phyloP scores from a whole-genome alignment of 805 yeast species.

The Teunomyces barrocoloradensis region DNA sequence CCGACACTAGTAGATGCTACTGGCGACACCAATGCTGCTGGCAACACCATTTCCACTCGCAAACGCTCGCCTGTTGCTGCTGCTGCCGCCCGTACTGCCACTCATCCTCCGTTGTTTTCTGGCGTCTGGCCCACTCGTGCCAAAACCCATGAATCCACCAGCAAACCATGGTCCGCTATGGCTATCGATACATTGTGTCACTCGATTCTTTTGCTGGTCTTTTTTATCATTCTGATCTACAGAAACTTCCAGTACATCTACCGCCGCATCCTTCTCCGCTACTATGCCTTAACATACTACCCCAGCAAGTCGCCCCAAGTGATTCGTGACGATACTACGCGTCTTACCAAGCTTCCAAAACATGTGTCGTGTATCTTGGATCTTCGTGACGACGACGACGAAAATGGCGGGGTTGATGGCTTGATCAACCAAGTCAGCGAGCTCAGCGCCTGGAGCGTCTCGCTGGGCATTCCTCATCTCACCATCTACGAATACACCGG shows the following conservation, averaged over 20 bases:
- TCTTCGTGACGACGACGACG: constrained; percentile 72
- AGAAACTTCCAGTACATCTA: constrained; percentile 52
- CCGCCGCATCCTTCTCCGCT: constrained; percentile 53
- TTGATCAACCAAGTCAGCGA: constrained; percentile 75
- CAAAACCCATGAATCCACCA: too few species aligned
- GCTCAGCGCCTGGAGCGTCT: constrained; percentile 80
- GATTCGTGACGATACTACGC: constrained; percentile 77
- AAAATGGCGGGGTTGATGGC: constrained; percentile 87
- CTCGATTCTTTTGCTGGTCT: constrained; percentile 48
- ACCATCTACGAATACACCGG: constrained; percentile 82
- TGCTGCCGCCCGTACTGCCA: neutral
- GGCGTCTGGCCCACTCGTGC: neutral
- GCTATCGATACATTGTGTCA: constrained; percentile 23
- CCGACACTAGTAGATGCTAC: constrained; percentile 1
- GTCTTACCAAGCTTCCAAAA: constrained; percentile 72
- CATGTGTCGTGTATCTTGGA: constrained; percentile 74
- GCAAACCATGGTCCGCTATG: neutral
- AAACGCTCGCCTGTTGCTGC: neutral
- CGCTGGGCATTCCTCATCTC: constrained; percentile 75
- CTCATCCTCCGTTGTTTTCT: neutral
- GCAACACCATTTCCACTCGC: neutral
- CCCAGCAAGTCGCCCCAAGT: constrained; percentile 75
- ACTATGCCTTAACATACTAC: constrained; percentile 60
- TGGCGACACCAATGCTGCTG: neutral
- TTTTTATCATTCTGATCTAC: constrained; percentile 53